A percentile compares a stretch with the other conserved stretches of the same genome.
phyloP scores from a whole-genome alignment of 2,329 filamentous ascomycete genomes.

The Penicillium palitans region DNA sequence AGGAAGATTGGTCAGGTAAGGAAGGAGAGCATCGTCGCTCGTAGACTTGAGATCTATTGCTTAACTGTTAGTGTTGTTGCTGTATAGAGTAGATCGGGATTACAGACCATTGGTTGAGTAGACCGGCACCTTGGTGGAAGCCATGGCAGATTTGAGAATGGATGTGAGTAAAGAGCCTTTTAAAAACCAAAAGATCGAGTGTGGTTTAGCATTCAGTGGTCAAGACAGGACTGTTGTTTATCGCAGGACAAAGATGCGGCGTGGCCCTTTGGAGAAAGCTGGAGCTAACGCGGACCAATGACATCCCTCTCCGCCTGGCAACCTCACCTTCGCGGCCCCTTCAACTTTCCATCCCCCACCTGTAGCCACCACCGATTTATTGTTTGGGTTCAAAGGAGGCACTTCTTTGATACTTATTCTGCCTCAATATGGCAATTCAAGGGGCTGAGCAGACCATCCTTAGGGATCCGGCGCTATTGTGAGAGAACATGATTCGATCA shows the following conservation, averaged over 20 bases:
- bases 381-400: background rate
- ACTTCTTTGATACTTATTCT: conserved; percentile 3
- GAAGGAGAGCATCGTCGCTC: conserved; percentile 88
- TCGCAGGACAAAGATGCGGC: conserved; percentile 33
- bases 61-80: conserved; percentile 6
- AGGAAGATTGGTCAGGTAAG: conserved; percentile 87
- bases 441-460: conserved; percentile 91
- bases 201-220: background rate
- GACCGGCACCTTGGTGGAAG: conserved; percentile 44
- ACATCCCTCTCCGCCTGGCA: conserved; percentile 19
- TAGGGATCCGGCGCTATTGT: conserved; percentile 98
- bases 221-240: conserved; percentile 18
- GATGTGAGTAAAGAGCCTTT: background rate
- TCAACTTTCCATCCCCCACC: conserved; percentile 18
- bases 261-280: conserved; percentile 37
- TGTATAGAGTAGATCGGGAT: conserved; percentile 15
- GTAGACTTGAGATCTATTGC: conserved; percentile 88
- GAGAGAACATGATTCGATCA: conserved; percentile 40
- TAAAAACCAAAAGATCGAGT: background rate
- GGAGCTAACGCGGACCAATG: conserved; percentile 28
- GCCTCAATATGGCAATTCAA: conserved; percentile 69
- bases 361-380: conserved; percentile 5
- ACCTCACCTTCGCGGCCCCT: conserved; percentile 20
- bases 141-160: conserved; percentile 17
- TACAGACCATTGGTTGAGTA: conserved; percentile 48